Percentiles rank a stretch among this genome's conserved stretches.
These are phyloP conservation scores for Saccharomycopsis schoenii DNA, from an alignment of 805 yeast species.

Conservation along the genomic window DNA sequence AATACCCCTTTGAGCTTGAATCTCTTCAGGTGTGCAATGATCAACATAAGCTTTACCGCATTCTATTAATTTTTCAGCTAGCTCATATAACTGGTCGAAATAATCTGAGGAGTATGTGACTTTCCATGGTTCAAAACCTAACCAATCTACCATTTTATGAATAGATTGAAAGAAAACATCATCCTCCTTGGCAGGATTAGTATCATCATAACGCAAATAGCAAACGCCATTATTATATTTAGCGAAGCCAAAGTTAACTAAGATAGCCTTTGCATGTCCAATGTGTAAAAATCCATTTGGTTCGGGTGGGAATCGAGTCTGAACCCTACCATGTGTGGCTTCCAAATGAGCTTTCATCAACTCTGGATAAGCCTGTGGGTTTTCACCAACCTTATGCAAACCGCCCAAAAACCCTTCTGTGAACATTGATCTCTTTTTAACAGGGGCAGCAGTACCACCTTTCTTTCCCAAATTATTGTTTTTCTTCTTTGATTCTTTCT, in stretches of 20 bases:
- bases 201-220: constrained; percentile 90
- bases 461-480: constrained; percentile 21
- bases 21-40: constrained; percentile 87
- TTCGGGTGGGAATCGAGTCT: constrained; percentile 97
- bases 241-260: constrained; percentile 97
- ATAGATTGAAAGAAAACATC: constrained; percentile 82
- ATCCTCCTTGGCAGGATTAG: constrained; percentile 98
- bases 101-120: constrained; percentile 94
- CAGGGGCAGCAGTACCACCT: constrained; percentile 19
- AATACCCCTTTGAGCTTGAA: constrained; percentile 83
- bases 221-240: constrained; percentile 78
- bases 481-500: constrained; percentile 63
- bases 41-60: constrained; percentile 80
- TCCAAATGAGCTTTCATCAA: constrained; percentile 71
- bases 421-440: constrained; percentile 63
- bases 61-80: constrained; percentile 75
- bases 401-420: constrained; percentile 93
- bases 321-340: constrained; percentile 72
- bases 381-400: constrained; percentile 90
- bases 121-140: constrained; percentile 90
- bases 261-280: constrained; percentile 96
- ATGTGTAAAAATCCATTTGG: constrained; percentile 96
- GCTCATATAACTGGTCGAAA: constrained; percentile 76
- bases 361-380: constrained; percentile 84
- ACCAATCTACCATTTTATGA: constrained; percentile 78